Evolutionary conservation across 2,329 filamentous ascomycete species (phyloP), one percentile per base, ranked within the genome.

Genomic region (Trichophyton verrucosum): DNA sequence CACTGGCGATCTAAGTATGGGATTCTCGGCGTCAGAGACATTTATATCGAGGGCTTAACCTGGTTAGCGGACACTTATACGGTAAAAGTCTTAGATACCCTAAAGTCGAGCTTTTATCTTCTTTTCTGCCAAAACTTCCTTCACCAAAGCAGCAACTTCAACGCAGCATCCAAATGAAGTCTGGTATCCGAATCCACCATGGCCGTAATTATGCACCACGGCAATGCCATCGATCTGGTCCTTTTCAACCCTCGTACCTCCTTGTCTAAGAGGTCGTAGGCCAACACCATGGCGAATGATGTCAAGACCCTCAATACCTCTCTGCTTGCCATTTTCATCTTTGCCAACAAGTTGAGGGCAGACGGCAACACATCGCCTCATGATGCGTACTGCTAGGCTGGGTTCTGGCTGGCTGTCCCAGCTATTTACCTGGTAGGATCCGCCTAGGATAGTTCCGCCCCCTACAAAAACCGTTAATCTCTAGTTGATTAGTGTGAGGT

Each of bases 361-460:
- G 11, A 73, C 62, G 2, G 66, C 67, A 33, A 76, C 66, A 24
- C 72, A 73, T 20, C 91, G 82, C 74, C 86, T 85, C 88, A 96
- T 94, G 71, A 96, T 95, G 11, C 91, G 81, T 60, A 81, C 75
- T 0, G 91, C 89, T n/a, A 90, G 79, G 69, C 88, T 89, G 0
- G 86, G 86, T 68, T 96, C 91, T 0, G 87, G 85, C 65, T 86
- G 81, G 42, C 84, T 81, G 66, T 94, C 88, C 89, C 89, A 95
- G 68, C 85, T 87, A 30, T 85, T 81, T 67, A 86, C 83, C 71
- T 91, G 86, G 68, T 95, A 88, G 55, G 86, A 92, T 1, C 91
- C 91, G n/a, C 91, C 91, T 1, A 96, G 77, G 47, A 96, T 80
- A 0, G 89, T 94, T 9, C 91, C 91, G 20, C 91, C 91, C n/a